Evolutionary conservation across 352 stramenopile species (phyloP).

Genomic region (Blastocystis sp.): DNA sequence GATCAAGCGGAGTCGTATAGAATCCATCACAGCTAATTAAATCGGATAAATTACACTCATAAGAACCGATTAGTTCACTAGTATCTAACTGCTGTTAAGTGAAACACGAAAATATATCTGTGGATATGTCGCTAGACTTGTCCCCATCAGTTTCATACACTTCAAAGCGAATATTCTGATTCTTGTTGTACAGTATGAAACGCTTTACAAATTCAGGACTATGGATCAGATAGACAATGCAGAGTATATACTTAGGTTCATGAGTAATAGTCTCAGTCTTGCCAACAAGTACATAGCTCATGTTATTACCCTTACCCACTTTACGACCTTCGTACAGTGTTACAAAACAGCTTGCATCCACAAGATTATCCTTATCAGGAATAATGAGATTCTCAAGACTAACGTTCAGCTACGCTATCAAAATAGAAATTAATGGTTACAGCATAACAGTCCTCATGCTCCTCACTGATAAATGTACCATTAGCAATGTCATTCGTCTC

Average conservation of each 20-base stretch:
- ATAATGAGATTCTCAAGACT: conserved; percentile 31
- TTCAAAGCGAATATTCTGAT: conserved; percentile 20
- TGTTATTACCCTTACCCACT: not conserved
- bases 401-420: not conserved
- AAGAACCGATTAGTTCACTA: not conserved
- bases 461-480: not conserved
- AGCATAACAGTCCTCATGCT: not conserved
- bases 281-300: conserved; percentile 32
- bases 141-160: conserved; percentile 32
- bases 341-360: conserved; percentile 36
- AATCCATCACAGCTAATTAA: not conserved
- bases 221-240: not conserved
- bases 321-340: not conserved
- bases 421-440: not conserved
- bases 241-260: not conserved
- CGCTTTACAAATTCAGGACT: conserved; percentile 38
- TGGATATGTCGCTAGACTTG: not conserved
- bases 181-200: conserved; percentile 37
- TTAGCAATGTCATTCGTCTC: conserved; percentile 40
- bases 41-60: not conserved
- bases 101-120: not conserved
- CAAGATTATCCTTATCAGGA: not conserved
- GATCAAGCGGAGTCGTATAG: not conserved
- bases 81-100: not conserved
- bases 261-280: not conserved